Evolutionary conservation across 371 early-diverging fungal species (phyloP).

Genomic region (Capillidium heterosporum): DNA sequence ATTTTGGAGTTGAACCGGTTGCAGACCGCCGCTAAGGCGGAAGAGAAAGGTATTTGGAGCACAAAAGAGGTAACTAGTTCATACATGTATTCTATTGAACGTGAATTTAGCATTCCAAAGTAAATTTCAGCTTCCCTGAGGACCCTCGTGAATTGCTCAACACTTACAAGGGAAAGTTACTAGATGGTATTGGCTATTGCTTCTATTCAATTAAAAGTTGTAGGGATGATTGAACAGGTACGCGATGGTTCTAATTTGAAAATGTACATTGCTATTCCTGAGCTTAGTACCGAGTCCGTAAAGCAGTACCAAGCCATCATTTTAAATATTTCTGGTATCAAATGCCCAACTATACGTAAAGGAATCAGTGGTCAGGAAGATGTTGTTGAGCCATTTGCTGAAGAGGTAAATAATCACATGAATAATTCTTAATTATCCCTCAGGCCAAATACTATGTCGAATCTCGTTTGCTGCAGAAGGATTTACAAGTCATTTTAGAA

Average conservation of each 20-base stretch:
- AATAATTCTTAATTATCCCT: not conserved
- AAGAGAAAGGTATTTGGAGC: conserved; percentile 61
- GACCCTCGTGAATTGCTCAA: conserved; percentile 62
- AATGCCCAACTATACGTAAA: conserved; percentile 63
- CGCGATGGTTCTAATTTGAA: conserved; percentile 83
- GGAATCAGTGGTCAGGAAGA: conserved; percentile 50
- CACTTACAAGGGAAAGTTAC: conserved; percentile 51
- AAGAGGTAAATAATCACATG: conserved; percentile 24
- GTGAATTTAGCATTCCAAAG: not conserved
- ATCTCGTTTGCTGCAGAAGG: conserved; percentile 71
- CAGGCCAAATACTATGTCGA: conserved; percentile 78
- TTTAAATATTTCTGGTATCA: conserved; percentile 60
- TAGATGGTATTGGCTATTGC: conserved; percentile 36
- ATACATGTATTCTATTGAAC: not conserved
- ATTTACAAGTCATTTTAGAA: conserved; percentile 71
- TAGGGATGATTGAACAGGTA: conserved; percentile 79
- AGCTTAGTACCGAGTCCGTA: conserved; percentile 14
- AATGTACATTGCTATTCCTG: conserved; percentile 44
- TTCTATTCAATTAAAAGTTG: not conserved
- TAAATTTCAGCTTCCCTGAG: conserved; percentile 29
- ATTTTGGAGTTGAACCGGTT: conserved; percentile 35
- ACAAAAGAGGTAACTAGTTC: conserved; percentile 25
- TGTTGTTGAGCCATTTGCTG: conserved; percentile 72
- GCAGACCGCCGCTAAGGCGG: conserved; percentile 53
- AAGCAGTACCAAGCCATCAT: conserved; percentile 53